phyloP scores from a whole-genome alignment of 1,284 basidiomycete genomes.

The Boletus smithii region DNA sequence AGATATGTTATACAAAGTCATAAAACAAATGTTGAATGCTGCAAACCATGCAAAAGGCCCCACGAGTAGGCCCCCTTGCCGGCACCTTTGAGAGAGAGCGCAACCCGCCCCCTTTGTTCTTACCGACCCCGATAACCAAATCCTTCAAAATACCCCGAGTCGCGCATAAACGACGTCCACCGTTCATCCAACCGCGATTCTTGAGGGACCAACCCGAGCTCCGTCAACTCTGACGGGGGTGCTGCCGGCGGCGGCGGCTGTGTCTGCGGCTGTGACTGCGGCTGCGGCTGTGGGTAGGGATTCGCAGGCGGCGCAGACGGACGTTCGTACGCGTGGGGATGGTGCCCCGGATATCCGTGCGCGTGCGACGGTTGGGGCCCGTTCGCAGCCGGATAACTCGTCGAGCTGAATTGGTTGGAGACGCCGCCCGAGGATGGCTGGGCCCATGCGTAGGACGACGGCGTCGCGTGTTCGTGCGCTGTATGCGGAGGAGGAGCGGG shows the following conservation, averaged over 20 bases:
- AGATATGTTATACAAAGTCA: no score
- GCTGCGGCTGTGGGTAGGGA: constrained; percentile 3
- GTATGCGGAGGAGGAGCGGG: constrained; percentile 1
- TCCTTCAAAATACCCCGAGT: constrained; percentile 43
- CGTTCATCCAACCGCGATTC: constrained; percentile 54
- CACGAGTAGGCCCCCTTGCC: no score
- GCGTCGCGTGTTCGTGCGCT: not conserved
- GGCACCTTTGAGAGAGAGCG: not conserved
- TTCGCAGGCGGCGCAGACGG: constrained; percentile 5
- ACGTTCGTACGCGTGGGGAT: constrained; percentile 17
- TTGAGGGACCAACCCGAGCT: constrained; percentile 50
- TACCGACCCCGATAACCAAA: constrained; percentile 31
- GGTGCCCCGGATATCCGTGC: constrained; percentile 11
- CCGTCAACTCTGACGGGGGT: constrained; percentile 41
- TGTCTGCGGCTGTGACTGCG: not conserved
- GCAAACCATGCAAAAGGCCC: no score
- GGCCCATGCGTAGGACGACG: constrained; percentile 1
- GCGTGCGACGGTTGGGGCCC: not conserved
- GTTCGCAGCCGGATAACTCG: constrained; percentile 8
- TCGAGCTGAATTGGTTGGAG: constrained; percentile 4
- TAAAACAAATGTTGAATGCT: no score
- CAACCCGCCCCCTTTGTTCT: not conserved
- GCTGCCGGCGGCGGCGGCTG: constrained; percentile 5
- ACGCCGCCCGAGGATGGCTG: no score
- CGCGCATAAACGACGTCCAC: constrained; percentile 59